These are phyloP conservation scores for Pseudocercospora musae DNA, from an alignment of 2,329 filamentous ascomycete species.

Conservation along the genomic window DNA sequence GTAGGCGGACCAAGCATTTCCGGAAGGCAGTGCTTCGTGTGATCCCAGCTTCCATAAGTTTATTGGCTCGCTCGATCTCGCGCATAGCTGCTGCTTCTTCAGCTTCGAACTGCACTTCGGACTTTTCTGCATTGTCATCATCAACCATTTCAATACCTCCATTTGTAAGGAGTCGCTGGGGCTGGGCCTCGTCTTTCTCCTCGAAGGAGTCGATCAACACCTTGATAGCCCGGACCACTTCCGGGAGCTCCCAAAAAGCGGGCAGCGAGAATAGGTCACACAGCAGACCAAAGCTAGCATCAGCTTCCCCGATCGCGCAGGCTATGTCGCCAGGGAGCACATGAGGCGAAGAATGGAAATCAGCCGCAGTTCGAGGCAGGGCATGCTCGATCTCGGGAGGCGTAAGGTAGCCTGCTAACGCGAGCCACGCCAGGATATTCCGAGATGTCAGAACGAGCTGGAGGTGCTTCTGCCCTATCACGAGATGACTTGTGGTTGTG, in stretches of 20 bases:
- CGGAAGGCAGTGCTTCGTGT: slow-evolving; percentile 63
- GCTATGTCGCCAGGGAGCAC: slow-evolving; percentile 57
- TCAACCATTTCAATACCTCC: slow-evolving; percentile 47
- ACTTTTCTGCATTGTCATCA: slow-evolving; percentile 19
- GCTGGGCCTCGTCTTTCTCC: slow-evolving; percentile 25
- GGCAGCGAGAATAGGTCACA: slow-evolving; percentile 60
- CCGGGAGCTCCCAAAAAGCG: slow-evolving; percentile 62
- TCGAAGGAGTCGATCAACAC: slow-evolving; percentile 68
- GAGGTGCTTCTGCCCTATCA: slow-evolving; percentile 14
- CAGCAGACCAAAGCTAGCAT: slow-evolving; percentile 65
- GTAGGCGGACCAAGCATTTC: slow-evolving; percentile 66
- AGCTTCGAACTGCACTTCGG: slow-evolving; percentile 32
- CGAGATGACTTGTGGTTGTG: slow-evolving; percentile 7
- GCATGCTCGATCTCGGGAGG: slow-evolving; percentile 45
- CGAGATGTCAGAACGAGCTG: slow-evolving; percentile 34
- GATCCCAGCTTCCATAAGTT: slow-evolving; percentile 63
- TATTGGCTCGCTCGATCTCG: slow-evolving; percentile 66
- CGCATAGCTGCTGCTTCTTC: slow-evolving; percentile 41
- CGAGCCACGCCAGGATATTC: slow-evolving; percentile 58
- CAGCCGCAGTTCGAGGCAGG: slow-evolving; percentile 21
- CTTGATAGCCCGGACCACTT: slow-evolving; percentile 65
- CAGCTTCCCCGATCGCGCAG: slow-evolving; percentile 60
- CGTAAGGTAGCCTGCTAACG: slow-evolving; percentile 53
- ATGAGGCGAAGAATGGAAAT: slow-evolving; percentile 39
- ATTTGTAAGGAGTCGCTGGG: slow-evolving; percentile 26